Evolutionary conservation across 2,329 filamentous ascomycete genomes (phyloP), one percentile per base, ranked within the genome.

Genomic region (Cytospora piceicola): DNA sequence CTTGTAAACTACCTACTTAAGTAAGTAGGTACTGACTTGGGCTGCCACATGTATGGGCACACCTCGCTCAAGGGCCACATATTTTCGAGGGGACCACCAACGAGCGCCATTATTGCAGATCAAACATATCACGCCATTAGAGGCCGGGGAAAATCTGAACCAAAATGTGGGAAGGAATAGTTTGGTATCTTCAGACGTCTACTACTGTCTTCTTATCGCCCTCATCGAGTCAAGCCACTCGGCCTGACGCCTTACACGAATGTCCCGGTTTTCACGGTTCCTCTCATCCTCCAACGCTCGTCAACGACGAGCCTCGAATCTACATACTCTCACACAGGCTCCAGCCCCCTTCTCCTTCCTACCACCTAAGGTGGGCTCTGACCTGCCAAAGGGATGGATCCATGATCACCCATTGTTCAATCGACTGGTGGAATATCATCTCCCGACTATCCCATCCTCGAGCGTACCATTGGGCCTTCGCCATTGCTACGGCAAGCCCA

Each of bases 171-270:
- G 53, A 57, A 63, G 60, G 55, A 62, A 55, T 63, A 57, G 39
- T 63, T 63, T 63, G 61, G 61, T 63, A 63, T 63, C 61, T 63
- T 63, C 61, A 57, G 61, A 63, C 55, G 56, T 63, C 61, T 63
- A 63, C 61, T 57, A 52, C 61, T 22, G 39, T 63, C 53, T 57
- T 57, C 61, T 24, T 24, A 14, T 32, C 51, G 17, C 36, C 17
- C 29, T 29, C 51, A 27, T 34, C 56, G 34, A 24, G 56, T 56
- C 39, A 54, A 63, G 27, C 39, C 53, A 49, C 11, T 30, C 34
- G 53, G 61, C 61, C 29, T 39, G 54, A 27, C 51, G 53, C 11
- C 27, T 57, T 30, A 29, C 20, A 24, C 24, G 20, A 22, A 51
- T 32, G 1, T 8, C 22, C 29, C 53, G n/a, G 8, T 49, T 24